These are phyloP conservation scores for Earliella scabrosa DNA, from an alignment of 1,284 basidiomycete genomes.

Conservation along the genomic window DNA sequence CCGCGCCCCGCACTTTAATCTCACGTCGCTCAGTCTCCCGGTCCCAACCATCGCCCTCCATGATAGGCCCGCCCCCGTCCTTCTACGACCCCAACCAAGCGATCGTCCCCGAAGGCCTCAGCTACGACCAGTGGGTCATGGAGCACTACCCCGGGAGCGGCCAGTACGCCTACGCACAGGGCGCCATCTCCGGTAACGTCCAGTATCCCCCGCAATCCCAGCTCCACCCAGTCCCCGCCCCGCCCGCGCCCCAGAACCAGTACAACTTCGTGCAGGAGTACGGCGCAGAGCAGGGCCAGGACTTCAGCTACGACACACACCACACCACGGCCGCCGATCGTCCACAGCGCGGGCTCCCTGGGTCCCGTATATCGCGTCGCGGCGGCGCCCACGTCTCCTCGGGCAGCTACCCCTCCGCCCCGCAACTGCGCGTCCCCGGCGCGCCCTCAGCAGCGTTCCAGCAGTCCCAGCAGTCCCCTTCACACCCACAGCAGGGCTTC, in stretches of 20 bases:
- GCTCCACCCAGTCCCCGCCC: slow-evolving; percentile 27
- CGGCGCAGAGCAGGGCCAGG: slow-evolving; percentile 14
- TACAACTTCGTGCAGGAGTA: slow-evolving; percentile 31
- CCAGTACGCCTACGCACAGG: slow-evolving; percentile 16
- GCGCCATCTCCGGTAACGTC: slow-evolving; percentile 23
- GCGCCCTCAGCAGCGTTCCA: slow-evolving; percentile 16
- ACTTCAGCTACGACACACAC: slow-evolving; percentile 14
- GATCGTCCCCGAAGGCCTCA: slow-evolving; percentile 23
- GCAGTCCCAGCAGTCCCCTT: slow-evolving; percentile 19
- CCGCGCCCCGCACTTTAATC: neutral
- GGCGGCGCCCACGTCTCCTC: slow-evolving; percentile 9
- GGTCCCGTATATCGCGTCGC: slow-evolving; percentile 11
- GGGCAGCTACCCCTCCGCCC: slow-evolving; percentile 12
- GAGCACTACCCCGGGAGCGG: slow-evolving; percentile 19
- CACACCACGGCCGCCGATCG: slow-evolving; percentile 13
- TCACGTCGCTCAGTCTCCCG: slow-evolving; percentile 1
- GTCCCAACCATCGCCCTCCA: slow-evolving; percentile 20
- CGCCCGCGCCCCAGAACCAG: slow-evolving; percentile 23
- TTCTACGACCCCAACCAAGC: slow-evolving; percentile 35
- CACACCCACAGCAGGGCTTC: slow-evolving; percentile 14
- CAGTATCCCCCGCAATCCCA: slow-evolving; percentile 21
- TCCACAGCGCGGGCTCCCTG: slow-evolving; percentile 18
- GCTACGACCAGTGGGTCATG: slow-evolving; percentile 34
- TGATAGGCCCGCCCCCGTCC: slow-evolving; percentile 35
- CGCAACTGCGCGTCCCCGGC: slow-evolving; percentile 16